Evolutionary conservation across 2,329 filamentous ascomycete genomes (phyloP).

Genomic region (Coccinonectria pachysandricola): DNA sequence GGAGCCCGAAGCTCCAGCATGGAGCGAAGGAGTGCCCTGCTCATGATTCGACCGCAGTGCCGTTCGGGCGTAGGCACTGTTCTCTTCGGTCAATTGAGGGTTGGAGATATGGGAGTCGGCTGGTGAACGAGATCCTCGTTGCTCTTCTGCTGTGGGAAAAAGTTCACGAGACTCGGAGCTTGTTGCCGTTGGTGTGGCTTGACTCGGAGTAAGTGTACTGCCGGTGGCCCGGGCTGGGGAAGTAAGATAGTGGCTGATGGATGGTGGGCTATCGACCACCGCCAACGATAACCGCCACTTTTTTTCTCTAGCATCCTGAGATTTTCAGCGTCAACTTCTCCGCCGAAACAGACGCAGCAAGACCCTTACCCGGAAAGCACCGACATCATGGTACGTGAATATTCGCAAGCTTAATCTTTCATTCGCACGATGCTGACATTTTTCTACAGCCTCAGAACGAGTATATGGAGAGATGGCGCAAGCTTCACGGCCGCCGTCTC

Average conservation of each 20-base stretch:
- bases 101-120: conserved; percentile 4
- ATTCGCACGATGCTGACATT: too few relatives aligned
- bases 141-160: too few relatives aligned
- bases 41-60: conserved; percentile 33
- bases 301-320: conserved; percentile 18
- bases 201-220: conserved; percentile 24
- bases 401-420: too few relatives aligned
- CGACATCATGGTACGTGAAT: conserved; percentile 26
- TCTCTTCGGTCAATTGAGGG: conserved; percentile 11
- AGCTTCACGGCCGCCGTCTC: conserved; percentile 40
- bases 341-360: conserved; percentile 10
- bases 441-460: conserved; percentile 80
- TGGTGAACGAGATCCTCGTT: conserved; percentile 9
- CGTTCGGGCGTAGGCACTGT: conserved; percentile 14
- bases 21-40: conserved; percentile 52
- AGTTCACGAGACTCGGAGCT: conserved; percentile 14
- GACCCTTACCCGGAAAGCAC: conserved; percentile 15
- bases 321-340: conserved; percentile 18
- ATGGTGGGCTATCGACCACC: conserved; percentile 5
- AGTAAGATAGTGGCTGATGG: too few relatives aligned
- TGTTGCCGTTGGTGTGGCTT: too few relatives aligned
- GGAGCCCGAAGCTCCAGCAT: conserved; percentile 48
- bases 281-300: conserved; percentile 22
- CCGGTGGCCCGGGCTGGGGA: too few relatives aligned
- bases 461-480: conserved; percentile 65